These are phyloP conservation scores for Chlamydomonas applanata DNA, from an alignment of 139 green algal species.

Conservation along the genomic window DNA sequence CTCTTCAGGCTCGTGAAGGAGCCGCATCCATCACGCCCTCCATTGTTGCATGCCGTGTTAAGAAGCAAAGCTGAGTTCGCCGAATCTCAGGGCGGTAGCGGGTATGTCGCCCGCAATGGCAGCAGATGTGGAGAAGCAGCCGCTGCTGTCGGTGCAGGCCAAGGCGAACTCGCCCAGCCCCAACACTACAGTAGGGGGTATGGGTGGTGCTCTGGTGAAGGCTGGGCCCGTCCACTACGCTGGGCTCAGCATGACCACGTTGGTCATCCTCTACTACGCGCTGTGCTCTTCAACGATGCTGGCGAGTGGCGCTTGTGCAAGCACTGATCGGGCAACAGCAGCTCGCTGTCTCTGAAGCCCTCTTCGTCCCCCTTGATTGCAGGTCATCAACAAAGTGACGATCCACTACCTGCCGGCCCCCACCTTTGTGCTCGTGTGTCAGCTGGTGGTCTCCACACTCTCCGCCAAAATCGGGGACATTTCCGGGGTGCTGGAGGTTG, in stretches of 20 bases:
- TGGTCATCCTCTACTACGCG: slow-evolving; percentile 27
- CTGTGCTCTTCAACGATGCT: slow-evolving; percentile 35
- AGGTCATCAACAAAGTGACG: slow-evolving; percentile 42
- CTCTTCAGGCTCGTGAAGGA: too few relatives aligned
- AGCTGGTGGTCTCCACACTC: slow-evolving; percentile 21
- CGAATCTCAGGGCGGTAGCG: neutral
- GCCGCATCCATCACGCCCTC: too few relatives aligned
- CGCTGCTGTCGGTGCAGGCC: too few relatives aligned
- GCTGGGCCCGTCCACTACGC: too few relatives aligned
- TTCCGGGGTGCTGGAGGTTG: slow-evolving; percentile 14
- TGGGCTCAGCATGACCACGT: neutral
- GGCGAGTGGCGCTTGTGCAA: neutral
- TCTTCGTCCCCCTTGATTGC: neutral
- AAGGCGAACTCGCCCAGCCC: too few relatives aligned
- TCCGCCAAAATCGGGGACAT: neutral
- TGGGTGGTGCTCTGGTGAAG: too few relatives aligned
- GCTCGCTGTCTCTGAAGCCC: neutral
- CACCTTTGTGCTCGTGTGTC: slow-evolving; percentile 32
- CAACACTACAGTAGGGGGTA: too few relatives aligned
- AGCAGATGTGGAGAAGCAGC: too few relatives aligned
- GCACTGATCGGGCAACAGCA: neutral
- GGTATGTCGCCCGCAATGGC: too few relatives aligned
- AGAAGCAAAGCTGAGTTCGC: too few relatives aligned
- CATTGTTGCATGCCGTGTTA: too few relatives aligned
- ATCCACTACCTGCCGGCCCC: slow-evolving; percentile 33